phyloP scores from a whole-genome alignment of 2,329 filamentous ascomycete genomes.

The Verticillium zaregamsianum region DNA sequence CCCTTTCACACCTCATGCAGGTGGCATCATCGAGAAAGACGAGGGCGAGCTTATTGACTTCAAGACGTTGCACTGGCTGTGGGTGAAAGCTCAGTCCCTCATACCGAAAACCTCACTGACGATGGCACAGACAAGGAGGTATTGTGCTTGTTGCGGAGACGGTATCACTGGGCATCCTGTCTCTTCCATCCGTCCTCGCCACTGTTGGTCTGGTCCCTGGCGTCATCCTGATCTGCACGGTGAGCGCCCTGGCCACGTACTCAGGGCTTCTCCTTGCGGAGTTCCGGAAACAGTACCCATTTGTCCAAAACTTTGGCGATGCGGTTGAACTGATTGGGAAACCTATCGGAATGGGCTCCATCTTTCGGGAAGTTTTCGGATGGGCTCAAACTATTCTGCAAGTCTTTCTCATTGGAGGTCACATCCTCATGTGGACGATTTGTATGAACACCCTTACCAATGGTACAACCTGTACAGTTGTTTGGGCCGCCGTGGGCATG shows the following conservation, averaged over 20 bases:
- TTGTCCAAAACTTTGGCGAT: slow-evolving; percentile 62
- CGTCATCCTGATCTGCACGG: slow-evolving; percentile 63
- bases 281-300: slow-evolving; percentile 66
- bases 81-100: not conserved
- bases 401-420: slow-evolving; percentile 64
- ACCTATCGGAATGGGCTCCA: slow-evolving; percentile 38
- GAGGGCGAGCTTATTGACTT: not conserved
- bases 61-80: not conserved
- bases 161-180: slow-evolving; percentile 51
- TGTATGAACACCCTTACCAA: slow-evolving; percentile 60
- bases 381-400: slow-evolving; percentile 56
- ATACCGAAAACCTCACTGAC: not conserved
- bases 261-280: slow-evolving; percentile 52
- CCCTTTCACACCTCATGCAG: not conserved
- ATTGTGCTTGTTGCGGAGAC: slow-evolving; percentile 39
- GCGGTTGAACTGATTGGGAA: slow-evolving; percentile 52
- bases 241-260: slow-evolving; percentile 63
- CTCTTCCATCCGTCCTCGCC: slow-evolving; percentile 70
- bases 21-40: not conserved
- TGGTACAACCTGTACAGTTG: slow-evolving; percentile 57
- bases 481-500: slow-evolving; percentile 55
- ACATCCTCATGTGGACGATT: slow-evolving; percentile 62
- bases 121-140: slow-evolving; percentile 31
- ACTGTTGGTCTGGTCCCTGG: slow-evolving; percentile 68
- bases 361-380: slow-evolving; percentile 55